A percentile compares a stretch with the other conserved stretches of the same genome.
Evolutionary conservation across 495 filamentous ascomycete species (phyloP).

Genomic region (Pyrenopolyporus hunteri): DNA sequence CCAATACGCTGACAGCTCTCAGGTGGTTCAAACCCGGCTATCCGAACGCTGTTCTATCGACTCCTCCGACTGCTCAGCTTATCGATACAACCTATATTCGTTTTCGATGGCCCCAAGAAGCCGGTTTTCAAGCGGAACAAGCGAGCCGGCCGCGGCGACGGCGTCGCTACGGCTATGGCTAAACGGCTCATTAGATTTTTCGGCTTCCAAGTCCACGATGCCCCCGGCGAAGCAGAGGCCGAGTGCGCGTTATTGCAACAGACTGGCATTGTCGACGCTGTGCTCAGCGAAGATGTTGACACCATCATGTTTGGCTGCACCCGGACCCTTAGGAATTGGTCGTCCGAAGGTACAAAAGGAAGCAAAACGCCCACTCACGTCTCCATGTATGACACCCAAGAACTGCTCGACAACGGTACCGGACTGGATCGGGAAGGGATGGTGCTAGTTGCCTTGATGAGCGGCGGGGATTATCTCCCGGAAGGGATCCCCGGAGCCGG

Average conservation of each 20-base stretch:
- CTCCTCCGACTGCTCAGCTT: conserved; percentile 80
- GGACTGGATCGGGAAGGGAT: conserved; percentile 84
- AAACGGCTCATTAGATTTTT: conserved; percentile 85
- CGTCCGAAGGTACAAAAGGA: conserved; percentile 67
- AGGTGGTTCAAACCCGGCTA: conserved; percentile 87
- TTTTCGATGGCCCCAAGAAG: conserved; percentile 92
- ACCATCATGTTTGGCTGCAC: conserved; percentile 96
- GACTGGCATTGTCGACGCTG: conserved; percentile 87
- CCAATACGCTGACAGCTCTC: conserved; percentile 3
- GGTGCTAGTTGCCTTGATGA: conserved; percentile 94
- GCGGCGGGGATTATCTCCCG: conserved; percentile 92
- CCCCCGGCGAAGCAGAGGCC: conserved; percentile 95
- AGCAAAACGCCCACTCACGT: conserved; percentile 83
- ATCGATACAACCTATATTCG: conserved; percentile 87
- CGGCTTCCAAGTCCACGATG: conserved; percentile 82
- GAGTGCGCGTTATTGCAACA: conserved; percentile 90
- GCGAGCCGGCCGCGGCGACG: conserved; percentile 56
- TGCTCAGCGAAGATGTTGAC: conserved; percentile 96
- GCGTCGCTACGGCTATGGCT: conserved; percentile 63
- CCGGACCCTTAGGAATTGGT: conserved; percentile 81
- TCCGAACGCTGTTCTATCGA: conserved; percentile 92
- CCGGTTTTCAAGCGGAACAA: conserved; percentile 90
- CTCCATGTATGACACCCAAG: conserved; percentile 68
- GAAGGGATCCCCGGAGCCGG: conserved; percentile 89
- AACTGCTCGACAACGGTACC: conserved; percentile 56